Evolutionary conservation across 495 filamentous ascomycete species (phyloP).

Genomic region (Xylaria scruposa): DNA sequence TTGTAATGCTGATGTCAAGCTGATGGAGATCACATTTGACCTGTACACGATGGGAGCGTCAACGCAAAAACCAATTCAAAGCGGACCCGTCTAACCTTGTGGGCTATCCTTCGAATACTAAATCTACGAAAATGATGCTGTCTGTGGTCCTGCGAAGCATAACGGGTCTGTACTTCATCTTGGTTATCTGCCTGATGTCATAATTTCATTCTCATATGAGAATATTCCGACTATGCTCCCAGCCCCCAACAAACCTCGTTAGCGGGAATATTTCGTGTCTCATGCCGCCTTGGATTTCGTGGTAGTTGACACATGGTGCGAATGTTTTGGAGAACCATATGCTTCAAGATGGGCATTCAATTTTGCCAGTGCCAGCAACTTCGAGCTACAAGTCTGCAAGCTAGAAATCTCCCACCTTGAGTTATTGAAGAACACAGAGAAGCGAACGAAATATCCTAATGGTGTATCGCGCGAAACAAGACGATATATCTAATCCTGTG

Average conservation of each 20-base stretch:
- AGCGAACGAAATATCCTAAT: constrained; percentile 61
- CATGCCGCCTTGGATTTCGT: constrained; percentile 48
- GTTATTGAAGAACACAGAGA: constrained; percentile 58
- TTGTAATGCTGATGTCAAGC: constrained; percentile 49
- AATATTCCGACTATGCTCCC: constrained; percentile 42
- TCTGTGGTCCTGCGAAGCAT: constrained; percentile 49
- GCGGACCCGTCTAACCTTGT: constrained; percentile 57
- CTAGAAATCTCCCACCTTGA: constrained; percentile 61
- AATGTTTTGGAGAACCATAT: constrained; percentile 38
- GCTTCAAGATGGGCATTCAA: constrained; percentile 7
- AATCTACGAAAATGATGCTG: constrained; percentile 63
- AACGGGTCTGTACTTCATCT: constrained; percentile 56
- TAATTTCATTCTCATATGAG: constrained; percentile 45
- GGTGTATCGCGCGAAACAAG: constrained; percentile 58
- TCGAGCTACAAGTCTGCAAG: constrained; percentile 54
- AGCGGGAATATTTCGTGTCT: constrained; percentile 30
- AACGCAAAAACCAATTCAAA: constrained; percentile 57
- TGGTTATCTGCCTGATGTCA: constrained; percentile 51
- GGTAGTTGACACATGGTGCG: constrained; percentile 22
- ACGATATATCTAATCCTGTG: constrained; percentile 12
- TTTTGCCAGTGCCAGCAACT: constrained; percentile 28
- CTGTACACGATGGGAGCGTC: constrained; percentile 58
- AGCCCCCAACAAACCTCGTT: constrained; percentile 64
- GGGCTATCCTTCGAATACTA: constrained; percentile 64
- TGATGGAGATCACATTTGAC: constrained; percentile 57